Evolutionary conservation across 169 alveolate genomes (phyloP).

Genomic region (Blepharisma undulans): DNA sequence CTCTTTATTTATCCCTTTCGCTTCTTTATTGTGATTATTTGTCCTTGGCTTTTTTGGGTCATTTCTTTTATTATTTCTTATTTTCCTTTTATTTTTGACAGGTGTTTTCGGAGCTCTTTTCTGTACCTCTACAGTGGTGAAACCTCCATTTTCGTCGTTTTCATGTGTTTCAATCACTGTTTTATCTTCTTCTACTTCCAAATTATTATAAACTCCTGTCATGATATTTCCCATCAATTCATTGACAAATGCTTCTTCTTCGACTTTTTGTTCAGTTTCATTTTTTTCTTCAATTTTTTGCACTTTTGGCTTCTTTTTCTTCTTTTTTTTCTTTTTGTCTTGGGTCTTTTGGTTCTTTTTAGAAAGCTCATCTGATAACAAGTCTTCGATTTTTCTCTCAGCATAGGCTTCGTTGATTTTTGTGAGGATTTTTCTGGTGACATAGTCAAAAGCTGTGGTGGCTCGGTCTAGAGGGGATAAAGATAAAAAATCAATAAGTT

Average conservation of each 20-base stretch:
- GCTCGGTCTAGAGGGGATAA: conserved; percentile 24
- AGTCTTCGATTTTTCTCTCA: conserved; percentile 10
- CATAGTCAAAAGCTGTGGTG: conserved; percentile 4
- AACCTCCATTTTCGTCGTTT: not conserved
- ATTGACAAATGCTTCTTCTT: not conserved
- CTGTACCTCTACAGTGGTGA: not conserved
- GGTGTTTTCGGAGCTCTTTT: not conserved
- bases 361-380: not conserved
- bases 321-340: not conserved
- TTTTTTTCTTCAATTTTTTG: not conserved
- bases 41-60: not conserved
- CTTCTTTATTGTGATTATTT: not conserved
- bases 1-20: not conserved
- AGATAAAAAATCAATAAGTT: not conserved
- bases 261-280: not conserved
- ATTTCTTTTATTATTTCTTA: not conserved
- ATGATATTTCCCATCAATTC: not conserved
- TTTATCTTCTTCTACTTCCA: not conserved
- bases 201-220: not conserved
- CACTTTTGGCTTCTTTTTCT: not conserved
- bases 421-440: not conserved
- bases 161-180: not conserved
- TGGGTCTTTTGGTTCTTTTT: not conserved
- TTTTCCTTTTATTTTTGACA: not conserved
- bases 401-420: not conserved